Base-by-base conservation (phyloP, 2,329 filamentous ascomycete species). In the Aspergillus awamori region DNA sequence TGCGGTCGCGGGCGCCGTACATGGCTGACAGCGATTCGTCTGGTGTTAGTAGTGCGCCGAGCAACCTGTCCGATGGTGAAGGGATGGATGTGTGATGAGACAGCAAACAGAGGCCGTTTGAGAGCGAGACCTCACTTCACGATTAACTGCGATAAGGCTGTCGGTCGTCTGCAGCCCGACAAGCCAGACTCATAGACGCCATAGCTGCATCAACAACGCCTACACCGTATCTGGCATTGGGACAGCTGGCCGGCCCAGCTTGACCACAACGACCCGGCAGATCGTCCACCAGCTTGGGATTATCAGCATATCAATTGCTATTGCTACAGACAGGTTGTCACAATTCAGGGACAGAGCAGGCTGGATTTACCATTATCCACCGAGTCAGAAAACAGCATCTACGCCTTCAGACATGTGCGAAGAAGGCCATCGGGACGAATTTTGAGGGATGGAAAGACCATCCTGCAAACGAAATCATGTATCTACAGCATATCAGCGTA, bases 1-100 rank as follows among this genome's bases (percentile, higher is more conserved):
- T 77, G 33, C 72, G 72, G 53, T 72, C 75, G 22, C 69, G 75
- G 33, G 70, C 68, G 20, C 64, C 66, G 0, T 65, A 70, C 53
- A 69, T 69, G 43, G 67, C 65, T 3, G 73, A 71, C 7, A 75
- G 71, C 20, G 70, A 74, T 30, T 76, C 74, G 2, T 78, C 77
- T 2, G 72, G 69, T 5, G 71, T 79, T 28, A 79, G 76, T 65
- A 79, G 76, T 57, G 73, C 71, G 6, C 76, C 77, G 5, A 77
- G 74, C 58, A 76, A 76, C 63, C 58, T 79, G 8, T 77, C 76
- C 2, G 75, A 77, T 28, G 72, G 69, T 3, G 76, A 75, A 41
- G 69, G 64, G 5, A 76, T 77, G 74, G 74, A 75, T 28, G 74
- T 71, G 60, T 76, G 73, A 70, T 65, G 58, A 63, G 15, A 13